Percentiles rank a stretch among this genome's conserved stretches.
These are phyloP conservation scores for Fusarium sp. DNA, from an alignment of 2,329 filamentous ascomycete genomes.

Conservation along the genomic window DNA sequence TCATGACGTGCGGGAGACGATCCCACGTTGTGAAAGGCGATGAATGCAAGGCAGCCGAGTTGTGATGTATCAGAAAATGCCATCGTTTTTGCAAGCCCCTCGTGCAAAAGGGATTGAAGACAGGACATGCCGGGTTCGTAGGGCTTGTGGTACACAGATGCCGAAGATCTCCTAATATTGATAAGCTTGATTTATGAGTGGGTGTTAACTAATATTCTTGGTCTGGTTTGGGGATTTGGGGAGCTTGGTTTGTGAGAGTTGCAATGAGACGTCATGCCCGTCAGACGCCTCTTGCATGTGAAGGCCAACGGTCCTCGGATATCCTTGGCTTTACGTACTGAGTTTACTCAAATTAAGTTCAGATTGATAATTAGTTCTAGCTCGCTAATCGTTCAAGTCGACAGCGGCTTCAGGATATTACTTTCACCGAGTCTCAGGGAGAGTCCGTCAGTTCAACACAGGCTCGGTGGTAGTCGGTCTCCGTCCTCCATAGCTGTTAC, in stretches of 20 bases:
- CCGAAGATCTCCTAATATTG: neutral
- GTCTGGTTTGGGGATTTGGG: constrained; percentile 2
- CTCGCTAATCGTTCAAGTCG: neutral
- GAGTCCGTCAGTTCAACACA: neutral
- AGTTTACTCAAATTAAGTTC: neutral
- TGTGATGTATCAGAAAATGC: constrained; percentile 29
- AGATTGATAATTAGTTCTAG: neutral
- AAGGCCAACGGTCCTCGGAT: neutral
- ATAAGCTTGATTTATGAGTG: constrained; percentile 2
- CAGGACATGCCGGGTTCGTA: neutral
- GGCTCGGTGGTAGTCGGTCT: constrained; percentile 28
- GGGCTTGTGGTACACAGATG: neutral
- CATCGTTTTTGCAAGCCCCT: neutral
- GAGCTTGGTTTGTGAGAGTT: neutral
- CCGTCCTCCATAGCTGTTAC: constrained; percentile 1
- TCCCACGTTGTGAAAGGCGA: constrained; percentile 8
- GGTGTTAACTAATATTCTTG: neutral
- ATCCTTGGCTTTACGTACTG: neutral
- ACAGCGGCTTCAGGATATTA: neutral
- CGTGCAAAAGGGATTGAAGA: constrained; percentile 4
- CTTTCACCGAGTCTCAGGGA: neutral
- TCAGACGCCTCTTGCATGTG: constrained; percentile 18
- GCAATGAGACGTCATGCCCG: neutral
- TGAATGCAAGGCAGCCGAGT: constrained; percentile 14
- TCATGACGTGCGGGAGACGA: constrained; percentile 25